Conservation (phyloP, 148 eudicot species). For the Salicornia ramosissima region DNA sequence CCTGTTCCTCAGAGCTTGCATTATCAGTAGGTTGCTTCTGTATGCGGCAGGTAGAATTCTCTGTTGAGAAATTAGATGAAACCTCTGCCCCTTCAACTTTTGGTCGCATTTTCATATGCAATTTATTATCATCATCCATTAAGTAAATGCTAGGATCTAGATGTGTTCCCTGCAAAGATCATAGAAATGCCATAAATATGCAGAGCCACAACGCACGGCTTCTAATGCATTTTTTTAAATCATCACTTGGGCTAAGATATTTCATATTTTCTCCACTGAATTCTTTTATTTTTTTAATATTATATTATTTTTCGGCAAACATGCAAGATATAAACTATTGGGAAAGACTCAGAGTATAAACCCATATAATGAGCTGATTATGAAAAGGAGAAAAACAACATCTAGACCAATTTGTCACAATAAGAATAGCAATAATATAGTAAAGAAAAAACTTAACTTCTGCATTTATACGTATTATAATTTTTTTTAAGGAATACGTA, state of each 20-base stretch:
- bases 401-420: background rate
- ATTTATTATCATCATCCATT: constrained; percentile 91
- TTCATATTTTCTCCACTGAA: background rate
- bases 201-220: constrained; percentile 3
- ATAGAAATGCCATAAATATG: background rate
- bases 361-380: background rate
- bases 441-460: no score
- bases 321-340: background rate
- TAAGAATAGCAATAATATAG: background rate
- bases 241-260: background rate
- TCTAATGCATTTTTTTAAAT: background rate
- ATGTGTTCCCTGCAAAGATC: constrained; percentile 74
- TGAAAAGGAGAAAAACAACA: no score
- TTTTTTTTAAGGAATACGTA: no score
- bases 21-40: constrained; percentile 30
- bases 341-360: background rate
- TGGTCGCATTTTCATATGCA: constrained; percentile 33
- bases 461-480: no score
- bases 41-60: constrained; percentile 26
- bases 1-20: constrained; percentile 27
- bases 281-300: background rate
- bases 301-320: background rate
- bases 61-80: constrained; percentile 26
- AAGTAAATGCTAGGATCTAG: constrained; percentile 96
- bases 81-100: constrained; percentile 43